phyloP scores from a whole-genome alignment of 1,139 yeast genomes.

The Yamadazyma pseudoaaseri region DNA sequence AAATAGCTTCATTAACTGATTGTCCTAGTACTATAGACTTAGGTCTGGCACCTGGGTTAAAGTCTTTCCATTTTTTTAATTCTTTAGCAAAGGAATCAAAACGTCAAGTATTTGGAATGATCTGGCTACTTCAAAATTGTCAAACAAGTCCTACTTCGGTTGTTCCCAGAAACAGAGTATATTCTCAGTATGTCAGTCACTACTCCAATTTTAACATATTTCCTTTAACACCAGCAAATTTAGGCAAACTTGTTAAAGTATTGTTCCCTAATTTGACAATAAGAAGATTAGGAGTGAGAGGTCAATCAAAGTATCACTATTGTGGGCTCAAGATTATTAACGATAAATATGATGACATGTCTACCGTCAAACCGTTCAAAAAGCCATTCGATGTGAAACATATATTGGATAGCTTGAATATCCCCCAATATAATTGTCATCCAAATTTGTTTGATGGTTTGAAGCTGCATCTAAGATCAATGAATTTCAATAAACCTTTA shows the following conservation, averaged over 20 bases:
- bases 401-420: conserved; percentile 3
- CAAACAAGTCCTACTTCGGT: conserved; percentile 64
- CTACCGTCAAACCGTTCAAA: background rate
- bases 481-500: conserved; percentile 30
- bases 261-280: conserved; percentile 76
- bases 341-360: conserved; percentile 9
- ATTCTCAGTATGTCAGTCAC: conserved; percentile 72
- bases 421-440: conserved; percentile 19
- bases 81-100: conserved; percentile 52
- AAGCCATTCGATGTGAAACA: conserved; percentile 1
- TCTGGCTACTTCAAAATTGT: conserved; percentile 75
- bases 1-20: background rate
- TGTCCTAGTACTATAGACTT: background rate
- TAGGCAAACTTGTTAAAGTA: conserved; percentile 78
- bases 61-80: background rate
- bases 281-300: conserved; percentile 83
- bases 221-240: conserved; percentile 83
- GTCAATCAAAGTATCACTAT: conserved; percentile 87
- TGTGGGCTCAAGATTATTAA: conserved; percentile 72
- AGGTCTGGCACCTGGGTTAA: background rate
- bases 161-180: conserved; percentile 80
- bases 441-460: conserved; percentile 37
- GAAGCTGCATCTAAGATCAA: conserved; percentile 20
- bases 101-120: conserved; percentile 78
- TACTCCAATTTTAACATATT: conserved; percentile 67